A percentile compares a stretch with the other conserved stretches of the same genome.
Conservation (phyloP, 1,139 yeast species). For the Dujonia santamariae region DNA sequence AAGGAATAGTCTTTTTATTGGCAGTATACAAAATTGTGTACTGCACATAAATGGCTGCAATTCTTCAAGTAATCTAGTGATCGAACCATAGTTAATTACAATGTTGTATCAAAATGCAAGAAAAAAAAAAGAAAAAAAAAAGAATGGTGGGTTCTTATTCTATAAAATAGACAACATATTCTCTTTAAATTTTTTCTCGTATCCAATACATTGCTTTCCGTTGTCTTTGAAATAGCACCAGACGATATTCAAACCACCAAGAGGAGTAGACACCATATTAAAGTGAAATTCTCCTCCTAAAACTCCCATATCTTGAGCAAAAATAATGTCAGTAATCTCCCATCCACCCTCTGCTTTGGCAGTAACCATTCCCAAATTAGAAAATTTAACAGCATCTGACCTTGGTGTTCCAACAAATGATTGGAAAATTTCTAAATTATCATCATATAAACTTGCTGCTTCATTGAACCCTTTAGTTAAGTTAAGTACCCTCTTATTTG, state of each 20-base stretch:
- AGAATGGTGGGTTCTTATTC: too few relatives aligned
- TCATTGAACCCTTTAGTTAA: conserved; percentile 19
- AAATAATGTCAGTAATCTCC: conserved; percentile 30
- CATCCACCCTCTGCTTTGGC: conserved; percentile 12
- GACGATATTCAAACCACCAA: conserved; percentile 36
- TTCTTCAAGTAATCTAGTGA: too few relatives aligned
- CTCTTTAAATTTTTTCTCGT: too few relatives aligned
- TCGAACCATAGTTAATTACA: too few relatives aligned
- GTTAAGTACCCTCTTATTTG: conserved; percentile 26
- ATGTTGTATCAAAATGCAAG: too few relatives aligned
- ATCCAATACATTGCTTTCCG: too few relatives aligned
- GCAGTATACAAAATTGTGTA: too few relatives aligned
- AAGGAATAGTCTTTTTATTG: too few relatives aligned
- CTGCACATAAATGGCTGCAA: too few relatives aligned
- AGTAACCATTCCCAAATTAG: conserved; percentile 34
- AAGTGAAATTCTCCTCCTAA: conserved; percentile 35
- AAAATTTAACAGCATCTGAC: conserved; percentile 33
- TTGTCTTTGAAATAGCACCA: conserved; percentile 27
- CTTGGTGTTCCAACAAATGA: conserved; percentile 23
- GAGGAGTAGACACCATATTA: conserved; percentile 26
- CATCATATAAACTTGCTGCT: conserved; percentile 14
- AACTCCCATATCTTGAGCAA: conserved; percentile 38
- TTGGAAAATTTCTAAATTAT: conserved; percentile 22
- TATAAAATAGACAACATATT: too few relatives aligned
- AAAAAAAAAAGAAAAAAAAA: too few relatives aligned